Base-by-base conservation (phyloP, 208 protist genomes). In the Wallacemonas collosoma region DNA sequence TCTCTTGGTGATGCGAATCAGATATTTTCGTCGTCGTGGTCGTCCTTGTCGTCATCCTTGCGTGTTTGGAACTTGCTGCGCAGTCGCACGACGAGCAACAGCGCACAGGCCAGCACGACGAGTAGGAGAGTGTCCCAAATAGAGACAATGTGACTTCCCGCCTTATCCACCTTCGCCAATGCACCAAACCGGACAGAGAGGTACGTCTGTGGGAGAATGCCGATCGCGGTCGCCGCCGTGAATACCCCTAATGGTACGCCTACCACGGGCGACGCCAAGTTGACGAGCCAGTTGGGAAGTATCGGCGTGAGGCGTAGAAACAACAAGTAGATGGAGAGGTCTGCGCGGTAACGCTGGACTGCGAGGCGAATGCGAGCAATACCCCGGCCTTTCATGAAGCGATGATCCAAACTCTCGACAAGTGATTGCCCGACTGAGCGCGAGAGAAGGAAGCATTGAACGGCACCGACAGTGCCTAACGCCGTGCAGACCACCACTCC, bases 211-310 rank as follows among this genome's bases (percentile, higher is more conserved):
- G 95, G 95, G 17, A 93, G 61, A 50, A 97, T 96, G 14, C 95
- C 95, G 4, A 97, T 36, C 66, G 88, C 71, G 1, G 95, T 98
- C 4, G 87, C 93, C 9, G 85, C 61, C 0, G 81, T 88, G 79
- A 98, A 97, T 26, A 82, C 68, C 4, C 44, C 51, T 17, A 95
- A 62, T 7, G 89, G 87, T 2, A 97, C 90, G 6, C 83, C 83
- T 3, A 93, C 81, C 4, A 96, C 68, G 0, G 96, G 96, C 4
- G 91, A 93, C 1, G 93, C 87, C 1, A 97, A 65, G 77, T 97
- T 98, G n/a, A 98, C 83, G 8, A 98, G 83, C 93, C 93, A 98
- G 73, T 98, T 98, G 11, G 96, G 96, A 17, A 98, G 63, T 41
- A 98, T 77, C 12, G 96, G 94, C 2, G 95, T 97, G 12, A 98